Base-by-base conservation (phyloP, 2,329 filamentous ascomycete species). In the Penicillium sp. region DNA sequence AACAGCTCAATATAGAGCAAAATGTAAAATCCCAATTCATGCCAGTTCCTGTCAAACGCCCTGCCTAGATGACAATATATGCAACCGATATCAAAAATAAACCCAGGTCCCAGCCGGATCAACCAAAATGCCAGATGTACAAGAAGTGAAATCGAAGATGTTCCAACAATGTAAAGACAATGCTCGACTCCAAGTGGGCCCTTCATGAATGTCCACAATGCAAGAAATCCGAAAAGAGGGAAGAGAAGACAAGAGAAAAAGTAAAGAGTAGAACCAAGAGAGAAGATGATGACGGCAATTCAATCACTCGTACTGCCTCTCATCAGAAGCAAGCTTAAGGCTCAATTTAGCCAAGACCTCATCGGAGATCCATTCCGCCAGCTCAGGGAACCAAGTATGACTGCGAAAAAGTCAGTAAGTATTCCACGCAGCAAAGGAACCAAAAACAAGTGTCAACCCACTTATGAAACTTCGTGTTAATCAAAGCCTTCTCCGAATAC, bases 401-500 rank as follows among this genome's bases (percentile, higher is more conserved):
- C 75, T 77, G 31, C 9, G 33, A 29, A 48, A n/a, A 46, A 12
- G 48, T 68, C 47, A 68, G 60, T 22, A 25, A 18, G 23, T 14
- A 22, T n/a, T 18, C 7, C 20, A 26, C 23, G 4, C n/a, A n/a
- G n/a, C 8, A 11, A 15, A 15, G 15, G 2, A 23, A 15, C 2
- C 7, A 27, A 26, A 37, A n/a, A n/a, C n/a, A n/a, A 51, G 20
- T 54, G 14, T 9, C 23, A 37, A 65, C 72, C 62, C 57, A 75
- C 73, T 72, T 69, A 49, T 76, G 67, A 58, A 71, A 76, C 14
- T 68, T 67, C 1, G 64, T 73, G 6, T 60, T 49, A 5, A 69
- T 64, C 63, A 76, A 59, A 9, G 75, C 69, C 55, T 64, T 67
- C 22, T 69, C 56, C 2, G 68, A 62, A 58, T 79, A 79, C 55